Conservation (phyloP, 108 stramenopile species). For the Discostella pseudostelligera region DNA sequence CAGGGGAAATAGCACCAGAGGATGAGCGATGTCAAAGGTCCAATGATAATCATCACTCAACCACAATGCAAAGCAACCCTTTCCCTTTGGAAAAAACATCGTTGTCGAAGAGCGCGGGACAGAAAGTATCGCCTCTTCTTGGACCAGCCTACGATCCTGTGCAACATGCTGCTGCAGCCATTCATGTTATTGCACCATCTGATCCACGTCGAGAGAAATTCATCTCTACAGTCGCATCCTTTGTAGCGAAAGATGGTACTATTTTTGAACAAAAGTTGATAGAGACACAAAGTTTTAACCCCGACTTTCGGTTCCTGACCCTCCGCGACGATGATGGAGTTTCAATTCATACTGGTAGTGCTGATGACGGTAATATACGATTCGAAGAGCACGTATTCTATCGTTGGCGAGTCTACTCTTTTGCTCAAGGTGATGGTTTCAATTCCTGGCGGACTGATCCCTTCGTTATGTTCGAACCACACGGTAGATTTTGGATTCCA, state of each 20-base stretch:
- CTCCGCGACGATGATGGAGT: slow-evolving; percentile 12
- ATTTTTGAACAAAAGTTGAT: slow-evolving; percentile 52
- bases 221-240: slow-evolving; percentile 61
- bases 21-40: neutral
- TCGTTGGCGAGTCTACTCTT: slow-evolving; percentile 76
- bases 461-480: slow-evolving; percentile 60
- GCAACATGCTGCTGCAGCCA: slow-evolving; percentile 42
- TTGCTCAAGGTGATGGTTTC: slow-evolving; percentile 62
- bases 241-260: slow-evolving; percentile 61
- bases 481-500: slow-evolving; percentile 66
- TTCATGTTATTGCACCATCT: slow-evolving; percentile 52
- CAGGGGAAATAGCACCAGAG: neutral
- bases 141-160: slow-evolving; percentile 45
- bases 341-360: neutral
- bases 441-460: slow-evolving; percentile 66
- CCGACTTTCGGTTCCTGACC: slow-evolving; percentile 47
- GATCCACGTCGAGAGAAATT: slow-evolving; percentile 53
- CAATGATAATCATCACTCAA: slow-evolving; percentile 1
- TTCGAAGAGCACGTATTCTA: slow-evolving; percentile 66
- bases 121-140: neutral
- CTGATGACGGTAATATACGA: slow-evolving; percentile 19
- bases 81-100: slow-evolving; percentile 11
- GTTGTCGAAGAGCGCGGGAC: neutral
- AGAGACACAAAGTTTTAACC: slow-evolving; percentile 46
- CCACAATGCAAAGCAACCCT: neutral